Percentiles rank a stretch among this genome's conserved stretches.
phyloP scores from a whole-genome alignment of 805 yeast species.

The Clavispora carvajalis region DNA sequence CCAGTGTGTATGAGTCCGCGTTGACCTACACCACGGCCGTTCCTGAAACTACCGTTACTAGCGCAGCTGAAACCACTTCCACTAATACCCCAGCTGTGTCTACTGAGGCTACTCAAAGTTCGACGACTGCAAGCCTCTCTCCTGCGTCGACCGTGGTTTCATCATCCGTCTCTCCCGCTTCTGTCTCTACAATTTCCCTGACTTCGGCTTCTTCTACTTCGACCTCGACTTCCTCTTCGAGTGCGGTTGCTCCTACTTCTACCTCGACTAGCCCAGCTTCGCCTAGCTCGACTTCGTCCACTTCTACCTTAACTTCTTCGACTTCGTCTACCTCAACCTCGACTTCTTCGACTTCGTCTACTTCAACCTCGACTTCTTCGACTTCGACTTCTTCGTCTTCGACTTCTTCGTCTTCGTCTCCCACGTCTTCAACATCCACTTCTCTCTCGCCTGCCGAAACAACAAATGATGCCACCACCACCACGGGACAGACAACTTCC shows the following conservation, averaged over 20 bases:
- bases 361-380: background rate
- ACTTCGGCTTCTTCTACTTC: conserved; percentile 2
- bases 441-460: background rate
- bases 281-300: conserved; percentile 4
- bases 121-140: conserved; percentile 5
- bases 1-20: conserved; percentile 32
- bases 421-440: conserved; percentile 1
- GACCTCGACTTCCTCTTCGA: too few relatives aligned
- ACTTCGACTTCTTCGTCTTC: background rate
- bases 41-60: conserved; percentile 4
- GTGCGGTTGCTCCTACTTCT: too few relatives aligned
- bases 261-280: conserved; percentile 2
- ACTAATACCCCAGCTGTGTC: conserved; percentile 11
- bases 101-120: conserved; percentile 6
- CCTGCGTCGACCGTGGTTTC: conserved; percentile 5
- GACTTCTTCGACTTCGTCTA: conserved; percentile 4
- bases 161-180: too few relatives aligned
- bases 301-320: conserved; percentile 3
- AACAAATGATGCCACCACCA: background rate
- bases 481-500: too few relatives aligned
- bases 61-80: too few relatives aligned
- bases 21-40: conserved; percentile 10
- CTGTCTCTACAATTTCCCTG: too few relatives aligned
- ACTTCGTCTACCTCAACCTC: conserved; percentile 5
- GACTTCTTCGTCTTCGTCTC: background rate